Evolutionary conservation across 305 asterid species (phyloP).

Genomic region (Fraxinus ornus): DNA sequence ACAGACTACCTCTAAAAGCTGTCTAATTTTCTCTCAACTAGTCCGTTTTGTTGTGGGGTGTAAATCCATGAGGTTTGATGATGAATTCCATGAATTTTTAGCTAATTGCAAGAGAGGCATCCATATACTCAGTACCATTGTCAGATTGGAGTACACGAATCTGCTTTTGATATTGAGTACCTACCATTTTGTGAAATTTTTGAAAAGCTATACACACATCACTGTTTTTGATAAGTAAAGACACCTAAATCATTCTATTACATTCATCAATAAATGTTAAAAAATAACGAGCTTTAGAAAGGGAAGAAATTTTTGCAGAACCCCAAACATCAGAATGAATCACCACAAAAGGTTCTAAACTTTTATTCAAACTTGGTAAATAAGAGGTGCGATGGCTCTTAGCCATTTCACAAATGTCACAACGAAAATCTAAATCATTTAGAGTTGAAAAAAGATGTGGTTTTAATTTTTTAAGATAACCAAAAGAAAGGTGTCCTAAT

Average conservation of each 20-base stretch:
- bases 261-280: too few species aligned
- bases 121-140: constrained; percentile 6
- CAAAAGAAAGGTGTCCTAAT: constrained; percentile 7
- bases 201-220: not conserved
- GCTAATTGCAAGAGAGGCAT: not conserved
- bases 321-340: not conserved
- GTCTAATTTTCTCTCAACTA: too few species aligned
- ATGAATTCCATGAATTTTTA: too few species aligned
- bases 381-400: too few species aligned
- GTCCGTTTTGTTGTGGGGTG: too few species aligned
- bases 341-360: too few species aligned
- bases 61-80: too few species aligned
- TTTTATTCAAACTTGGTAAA: too few species aligned
- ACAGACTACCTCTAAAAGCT: too few species aligned
- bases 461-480: not conserved
- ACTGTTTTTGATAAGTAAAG: not conserved
- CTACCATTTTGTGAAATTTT: not conserved
- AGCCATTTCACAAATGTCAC: not conserved
- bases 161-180: not conserved
- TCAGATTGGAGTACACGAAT: not conserved
- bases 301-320: not conserved
- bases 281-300: not conserved
- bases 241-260: too few species aligned
- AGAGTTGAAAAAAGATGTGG: not conserved
- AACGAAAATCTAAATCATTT: not conserved